Evolutionary conservation across 768 basidiomycete genomes (phyloP).

Genomic region (Suillus fuscotomentosus): DNA sequence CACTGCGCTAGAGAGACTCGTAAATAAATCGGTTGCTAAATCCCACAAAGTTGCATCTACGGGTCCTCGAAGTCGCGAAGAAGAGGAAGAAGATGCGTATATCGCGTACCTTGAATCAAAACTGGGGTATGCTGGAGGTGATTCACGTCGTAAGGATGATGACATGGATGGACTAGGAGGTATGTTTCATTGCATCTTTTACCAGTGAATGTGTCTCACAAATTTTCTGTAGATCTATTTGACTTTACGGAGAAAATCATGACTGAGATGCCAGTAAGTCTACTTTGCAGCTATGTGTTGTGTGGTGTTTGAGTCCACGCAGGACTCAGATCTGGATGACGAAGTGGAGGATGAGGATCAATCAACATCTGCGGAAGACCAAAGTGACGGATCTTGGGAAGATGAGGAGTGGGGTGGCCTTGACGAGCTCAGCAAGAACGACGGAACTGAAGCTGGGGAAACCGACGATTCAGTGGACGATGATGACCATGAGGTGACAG

Average conservation of each 20-base stretch:
- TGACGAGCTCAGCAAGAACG: slow-evolving; percentile 10
- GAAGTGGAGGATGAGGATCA: neutral
- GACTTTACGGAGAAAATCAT: slow-evolving; percentile 41
- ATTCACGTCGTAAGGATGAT: slow-evolving; percentile 41
- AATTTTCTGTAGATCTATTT: slow-evolving; percentile 45
- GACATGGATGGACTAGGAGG: slow-evolving; percentile 87
- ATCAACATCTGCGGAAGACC: neutral
- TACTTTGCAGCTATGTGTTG: neutral
- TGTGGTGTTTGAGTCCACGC: neutral
- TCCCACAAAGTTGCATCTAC: slow-evolving; percentile 3
- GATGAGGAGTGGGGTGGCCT: slow-evolving; percentile 42
- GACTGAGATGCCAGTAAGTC: neutral
- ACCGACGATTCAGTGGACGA: neutral
- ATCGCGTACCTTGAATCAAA: slow-evolving; percentile 82
- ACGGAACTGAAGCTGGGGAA: slow-evolving; percentile 24
- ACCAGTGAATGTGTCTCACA: neutral
- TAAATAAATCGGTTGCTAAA: slow-evolving; percentile 14
- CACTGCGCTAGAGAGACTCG: slow-evolving; percentile 37
- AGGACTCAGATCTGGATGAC: neutral
- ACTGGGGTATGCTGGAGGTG: slow-evolving; percentile 53
- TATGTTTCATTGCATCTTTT: slow-evolving; percentile 30
- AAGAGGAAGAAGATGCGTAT: slow-evolving; percentile 79
- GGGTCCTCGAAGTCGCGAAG: slow-evolving; percentile 34
- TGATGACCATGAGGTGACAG: neutral
- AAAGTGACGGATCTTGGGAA: slow-evolving; percentile 1